phyloP scores from a whole-genome alignment of 2,329 filamentous ascomycete genomes.

The Alternaria sp. region DNA sequence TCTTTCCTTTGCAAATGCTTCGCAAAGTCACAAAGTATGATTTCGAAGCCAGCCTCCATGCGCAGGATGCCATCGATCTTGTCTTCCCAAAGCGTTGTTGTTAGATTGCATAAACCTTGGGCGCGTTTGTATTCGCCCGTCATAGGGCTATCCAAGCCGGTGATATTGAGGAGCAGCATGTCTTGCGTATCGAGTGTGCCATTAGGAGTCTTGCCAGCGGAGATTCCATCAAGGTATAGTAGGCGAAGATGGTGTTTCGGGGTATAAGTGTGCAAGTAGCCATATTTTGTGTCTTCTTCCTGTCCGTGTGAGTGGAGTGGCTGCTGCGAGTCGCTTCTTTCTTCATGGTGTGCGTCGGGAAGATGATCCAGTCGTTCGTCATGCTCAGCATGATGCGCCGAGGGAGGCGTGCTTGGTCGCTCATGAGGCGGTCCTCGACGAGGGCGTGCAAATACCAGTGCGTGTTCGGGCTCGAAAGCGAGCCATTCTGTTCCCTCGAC shows the following conservation, averaged over 20 bases:
- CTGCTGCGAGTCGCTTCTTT: slow-evolving; percentile 15
- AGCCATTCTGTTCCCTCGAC: slow-evolving; percentile 72
- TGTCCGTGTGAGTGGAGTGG: neutral
- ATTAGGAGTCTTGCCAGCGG: slow-evolving; percentile 69
- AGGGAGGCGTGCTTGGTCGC: neutral
- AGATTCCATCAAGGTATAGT: slow-evolving; percentile 75
- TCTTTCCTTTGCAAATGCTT: slow-evolving; percentile 44
- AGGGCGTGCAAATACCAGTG: slow-evolving; percentile 62
- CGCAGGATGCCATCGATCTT: slow-evolving; percentile 70
- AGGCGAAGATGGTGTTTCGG: slow-evolving; percentile 66
- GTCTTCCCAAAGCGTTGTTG: slow-evolving; percentile 58
- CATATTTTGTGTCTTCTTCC: slow-evolving; percentile 38
- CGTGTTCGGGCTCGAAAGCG: slow-evolving; percentile 79
- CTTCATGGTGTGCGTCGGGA: neutral
- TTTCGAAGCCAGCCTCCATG: slow-evolving; percentile 75
- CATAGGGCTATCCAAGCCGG: slow-evolving; percentile 31
- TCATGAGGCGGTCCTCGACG: slow-evolving; percentile 2
- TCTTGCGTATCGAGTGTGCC: slow-evolving; percentile 76
- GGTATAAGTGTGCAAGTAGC: slow-evolving; percentile 73
- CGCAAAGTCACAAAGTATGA: slow-evolving; percentile 72
- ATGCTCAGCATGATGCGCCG: neutral
- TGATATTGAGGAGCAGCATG: slow-evolving; percentile 61
- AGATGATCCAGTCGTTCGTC: neutral
- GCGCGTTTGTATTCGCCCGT: slow-evolving; percentile 63
- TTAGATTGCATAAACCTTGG: slow-evolving; percentile 63